These are phyloP conservation scores for Trichoderma sp. DNA, from an alignment of 2,329 filamentous ascomycete species.

Conservation along the genomic window DNA sequence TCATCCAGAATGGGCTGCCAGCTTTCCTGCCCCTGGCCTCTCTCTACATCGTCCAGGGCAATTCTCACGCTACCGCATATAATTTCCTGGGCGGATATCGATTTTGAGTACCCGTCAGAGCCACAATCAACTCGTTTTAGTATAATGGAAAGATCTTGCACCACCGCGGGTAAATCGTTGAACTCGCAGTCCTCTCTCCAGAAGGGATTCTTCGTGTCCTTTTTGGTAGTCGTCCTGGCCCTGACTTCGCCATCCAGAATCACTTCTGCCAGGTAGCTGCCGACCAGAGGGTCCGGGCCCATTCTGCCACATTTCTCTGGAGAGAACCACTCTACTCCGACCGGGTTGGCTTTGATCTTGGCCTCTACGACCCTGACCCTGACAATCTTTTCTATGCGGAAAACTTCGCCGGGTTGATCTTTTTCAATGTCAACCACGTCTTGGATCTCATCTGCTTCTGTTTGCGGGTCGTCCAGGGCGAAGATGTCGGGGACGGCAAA, in stretches of 20 bases:
- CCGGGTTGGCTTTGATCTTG: constrained; percentile 52
- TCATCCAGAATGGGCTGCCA: constrained; percentile 85
- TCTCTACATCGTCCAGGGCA: constrained; percentile 74
- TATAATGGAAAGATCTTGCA: constrained; percentile 70
- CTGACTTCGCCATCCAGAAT: constrained; percentile 78
- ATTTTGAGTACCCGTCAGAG: constrained; percentile 44
- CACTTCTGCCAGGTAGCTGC: constrained; percentile 78
- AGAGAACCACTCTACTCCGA: constrained; percentile 30
- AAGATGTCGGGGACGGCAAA: constrained; percentile 94
- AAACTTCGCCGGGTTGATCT: constrained; percentile 52
- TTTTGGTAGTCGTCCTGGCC: constrained; percentile 72
- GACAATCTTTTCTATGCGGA: constrained; percentile 64
- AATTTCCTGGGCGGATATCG: constrained; percentile 51
- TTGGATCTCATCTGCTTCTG: constrained; percentile 41
- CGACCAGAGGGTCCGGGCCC: constrained; percentile 51
- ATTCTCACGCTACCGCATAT: constrained; percentile 77
- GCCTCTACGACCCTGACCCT: constrained; percentile 62
- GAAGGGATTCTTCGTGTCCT: constrained; percentile 71
- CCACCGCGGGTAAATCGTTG: constrained; percentile 66
- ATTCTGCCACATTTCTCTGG: constrained; percentile 30
- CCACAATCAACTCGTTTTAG: constrained; percentile 66
- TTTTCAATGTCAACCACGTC: constrained; percentile 44
- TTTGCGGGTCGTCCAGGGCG: constrained; percentile 54
- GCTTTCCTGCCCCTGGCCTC: constrained; percentile 76
- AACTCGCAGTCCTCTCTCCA: constrained; percentile 85